Evolutionary conservation across 2,329 filamentous ascomycete species (phyloP).

Genomic region (Phialophora tarda): DNA sequence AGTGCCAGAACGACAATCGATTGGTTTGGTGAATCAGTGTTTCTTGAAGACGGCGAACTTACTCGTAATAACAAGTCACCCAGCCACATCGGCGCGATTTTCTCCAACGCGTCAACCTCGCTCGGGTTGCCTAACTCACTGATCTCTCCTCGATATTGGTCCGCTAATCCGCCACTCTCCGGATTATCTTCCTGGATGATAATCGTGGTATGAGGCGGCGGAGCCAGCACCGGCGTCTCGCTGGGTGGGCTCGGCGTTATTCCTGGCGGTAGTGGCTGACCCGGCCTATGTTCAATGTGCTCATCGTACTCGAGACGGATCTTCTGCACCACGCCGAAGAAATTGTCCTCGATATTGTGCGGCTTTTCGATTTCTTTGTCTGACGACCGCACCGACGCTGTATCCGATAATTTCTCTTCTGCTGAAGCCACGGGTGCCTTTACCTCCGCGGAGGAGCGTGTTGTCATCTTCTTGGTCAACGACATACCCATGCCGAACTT

Average conservation of each 20-base stretch:
- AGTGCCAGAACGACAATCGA: background rate
- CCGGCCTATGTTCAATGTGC: slow-evolving; percentile 47
- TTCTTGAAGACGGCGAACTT: slow-evolving; percentile 38
- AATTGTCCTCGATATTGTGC: slow-evolving; percentile 50
- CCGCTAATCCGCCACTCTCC: slow-evolving; percentile 70
- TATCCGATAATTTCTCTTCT: slow-evolving; percentile 74
- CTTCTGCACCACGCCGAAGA: slow-evolving; percentile 53
- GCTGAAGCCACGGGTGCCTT: slow-evolving; percentile 70
- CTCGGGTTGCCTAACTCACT: slow-evolving; percentile 67
- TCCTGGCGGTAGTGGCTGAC: slow-evolving; percentile 46
- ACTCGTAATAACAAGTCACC: slow-evolving; percentile 81
- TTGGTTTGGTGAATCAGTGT: background rate
- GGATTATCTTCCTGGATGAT: slow-evolving; percentile 70
- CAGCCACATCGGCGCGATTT: slow-evolving; percentile 87
- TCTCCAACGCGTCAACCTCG: slow-evolving; percentile 83
- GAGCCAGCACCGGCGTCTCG: slow-evolving; percentile 53
- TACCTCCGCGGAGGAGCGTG: slow-evolving; percentile 68
- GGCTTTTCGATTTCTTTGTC: slow-evolving; percentile 56
- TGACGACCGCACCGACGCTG: slow-evolving; percentile 60
- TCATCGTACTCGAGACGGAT: slow-evolving; percentile 55
- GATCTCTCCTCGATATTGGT: slow-evolving; percentile 90
- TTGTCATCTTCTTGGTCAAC: slow-evolving; percentile 78
- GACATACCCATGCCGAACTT: slow-evolving; percentile 78
- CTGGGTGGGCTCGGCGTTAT: slow-evolving; percentile 52
- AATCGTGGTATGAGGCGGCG: slow-evolving; percentile 60